phyloP scores from a whole-genome alignment of 352 stramenopile species.

The Pythium aquatile region DNA sequence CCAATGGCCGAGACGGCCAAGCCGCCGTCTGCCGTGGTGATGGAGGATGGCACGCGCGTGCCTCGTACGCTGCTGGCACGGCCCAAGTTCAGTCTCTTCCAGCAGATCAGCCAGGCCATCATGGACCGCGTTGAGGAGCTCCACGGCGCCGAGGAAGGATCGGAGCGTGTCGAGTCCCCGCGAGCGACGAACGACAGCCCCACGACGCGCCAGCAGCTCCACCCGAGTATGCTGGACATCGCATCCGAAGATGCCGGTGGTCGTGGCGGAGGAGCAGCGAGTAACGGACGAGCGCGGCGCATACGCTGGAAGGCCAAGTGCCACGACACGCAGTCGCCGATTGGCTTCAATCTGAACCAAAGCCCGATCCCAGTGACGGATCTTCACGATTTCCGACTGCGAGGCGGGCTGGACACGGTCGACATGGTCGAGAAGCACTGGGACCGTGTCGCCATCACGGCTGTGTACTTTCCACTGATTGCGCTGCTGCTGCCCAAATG shows the following conservation, averaged over 20 bases:
- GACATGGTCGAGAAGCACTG: slow-evolving; percentile 65
- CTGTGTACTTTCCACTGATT: slow-evolving; percentile 95
- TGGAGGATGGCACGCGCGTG: slow-evolving; percentile 25
- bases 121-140: slow-evolving; percentile 61
- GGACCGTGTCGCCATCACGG: slow-evolving; percentile 67
- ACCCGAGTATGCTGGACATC: slow-evolving; percentile 67
- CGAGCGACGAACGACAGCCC: slow-evolving; percentile 41
- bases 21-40: slow-evolving; percentile 1
- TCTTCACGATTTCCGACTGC: slow-evolving; percentile 65
- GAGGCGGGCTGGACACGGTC: slow-evolving; percentile 54
- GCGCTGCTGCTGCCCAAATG: slow-evolving; percentile 94
- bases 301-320: slow-evolving; percentile 58
- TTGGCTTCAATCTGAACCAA: slow-evolving; percentile 69
- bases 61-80: slow-evolving; percentile 62
- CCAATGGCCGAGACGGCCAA: background rate
- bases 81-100: slow-evolving; percentile 89
- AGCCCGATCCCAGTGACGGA: slow-evolving; percentile 53
- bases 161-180: slow-evolving; percentile 14
- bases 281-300: slow-evolving; percentile 11
- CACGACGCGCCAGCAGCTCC: slow-evolving; percentile 46
- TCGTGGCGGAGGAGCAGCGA: background rate
- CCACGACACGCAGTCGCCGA: slow-evolving; percentile 65
- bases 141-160: slow-evolving; percentile 18
- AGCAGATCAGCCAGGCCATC: slow-evolving; percentile 74
- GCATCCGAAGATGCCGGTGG: slow-evolving; percentile 14